Conservation (phyloP, 1,284 basidiomycete species). For the Malassezia dermatis region DNA sequence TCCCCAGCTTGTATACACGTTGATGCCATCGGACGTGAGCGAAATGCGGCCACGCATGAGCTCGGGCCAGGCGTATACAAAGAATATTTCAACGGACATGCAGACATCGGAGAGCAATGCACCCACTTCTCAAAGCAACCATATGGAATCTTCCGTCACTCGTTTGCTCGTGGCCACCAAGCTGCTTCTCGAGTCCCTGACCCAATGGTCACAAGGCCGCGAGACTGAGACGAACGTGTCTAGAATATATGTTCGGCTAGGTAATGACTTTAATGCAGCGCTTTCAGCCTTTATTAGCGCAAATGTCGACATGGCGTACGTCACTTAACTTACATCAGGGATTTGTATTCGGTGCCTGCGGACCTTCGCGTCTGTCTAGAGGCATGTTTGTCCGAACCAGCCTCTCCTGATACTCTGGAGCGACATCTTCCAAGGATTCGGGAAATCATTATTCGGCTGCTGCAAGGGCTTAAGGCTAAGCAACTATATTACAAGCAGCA, state of each 20-base stretch:
- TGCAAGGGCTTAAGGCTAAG: slow-evolving; percentile 82
- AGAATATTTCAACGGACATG: not conserved
- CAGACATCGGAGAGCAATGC: not conserved
- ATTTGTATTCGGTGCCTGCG: slow-evolving; percentile 75
- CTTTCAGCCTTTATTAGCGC: slow-evolving; percentile 75
- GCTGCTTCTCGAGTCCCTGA: slow-evolving; percentile 79
- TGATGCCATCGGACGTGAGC: not conserved
- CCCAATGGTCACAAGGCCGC: slow-evolving; percentile 55
- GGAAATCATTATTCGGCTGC: slow-evolving; percentile 78
- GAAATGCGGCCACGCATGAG: not conserved
- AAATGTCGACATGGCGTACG: slow-evolving; percentile 82
- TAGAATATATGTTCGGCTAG: slow-evolving; percentile 88
- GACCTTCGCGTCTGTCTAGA: slow-evolving; percentile 81
- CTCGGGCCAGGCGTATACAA: not conserved
- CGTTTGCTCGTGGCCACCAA: slow-evolving; percentile 88
- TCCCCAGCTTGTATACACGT: not conserved
- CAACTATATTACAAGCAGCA: slow-evolving; percentile 61
- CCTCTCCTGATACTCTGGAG: slow-evolving; percentile 72
- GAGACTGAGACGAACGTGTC: slow-evolving; percentile 75
- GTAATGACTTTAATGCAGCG: slow-evolving; percentile 92
- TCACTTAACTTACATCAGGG: slow-evolving; percentile 53
- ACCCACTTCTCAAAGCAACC: slow-evolving; percentile 16
- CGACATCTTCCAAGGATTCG: slow-evolving; percentile 82
- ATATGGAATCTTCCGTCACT: slow-evolving; percentile 82
- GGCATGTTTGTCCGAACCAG: slow-evolving; percentile 78